These are phyloP conservation scores for Amanita muscaria DNA, from an alignment of 768 basidiomycete species.

Conservation along the genomic window DNA sequence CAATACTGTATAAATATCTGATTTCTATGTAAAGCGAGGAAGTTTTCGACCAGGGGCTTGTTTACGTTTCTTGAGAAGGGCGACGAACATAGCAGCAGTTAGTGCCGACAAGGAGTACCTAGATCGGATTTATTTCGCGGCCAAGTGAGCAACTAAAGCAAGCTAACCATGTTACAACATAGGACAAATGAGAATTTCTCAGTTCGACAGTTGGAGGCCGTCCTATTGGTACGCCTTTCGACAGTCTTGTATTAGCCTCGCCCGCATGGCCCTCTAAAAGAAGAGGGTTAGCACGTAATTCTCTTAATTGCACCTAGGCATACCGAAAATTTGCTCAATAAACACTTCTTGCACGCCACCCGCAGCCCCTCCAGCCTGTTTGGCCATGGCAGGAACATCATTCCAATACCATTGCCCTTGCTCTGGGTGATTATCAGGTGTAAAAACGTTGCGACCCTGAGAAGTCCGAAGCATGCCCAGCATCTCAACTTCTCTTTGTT, in stretches of 20 bases:
- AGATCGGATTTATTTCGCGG: constrained; percentile 3
- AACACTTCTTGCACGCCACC: constrained; percentile 80
- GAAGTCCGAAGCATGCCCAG: constrained; percentile 83
- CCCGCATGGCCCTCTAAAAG: constrained; percentile 75
- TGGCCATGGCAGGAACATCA: constrained; percentile 74
- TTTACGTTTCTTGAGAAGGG: constrained; percentile 51
- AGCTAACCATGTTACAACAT: constrained; percentile 87
- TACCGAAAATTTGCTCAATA: constrained; percentile 88
- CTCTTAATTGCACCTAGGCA: constrained; percentile 15
- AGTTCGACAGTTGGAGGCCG: constrained; percentile 77
- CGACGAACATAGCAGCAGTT: constrained; percentile 76
- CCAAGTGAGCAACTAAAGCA: neutral
- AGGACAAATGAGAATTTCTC: constrained; percentile 89
- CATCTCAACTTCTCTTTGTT: constrained; percentile 57
- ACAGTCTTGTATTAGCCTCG: constrained; percentile 48
- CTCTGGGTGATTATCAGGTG: constrained; percentile 78
- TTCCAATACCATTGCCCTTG: constrained; percentile 89
- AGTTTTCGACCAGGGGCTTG: constrained; percentile 40
- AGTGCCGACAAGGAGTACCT: constrained; percentile 89
- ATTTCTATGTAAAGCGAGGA: constrained; percentile 39
- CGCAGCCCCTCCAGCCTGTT: constrained; percentile 62
- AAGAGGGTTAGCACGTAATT: neutral
- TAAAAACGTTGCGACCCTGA: constrained; percentile 68
- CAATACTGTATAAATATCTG: too few species aligned
- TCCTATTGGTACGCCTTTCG: constrained; percentile 79